phyloP scores from a whole-genome alignment of 805 yeast species.

The Candida qinlingensis region DNA sequence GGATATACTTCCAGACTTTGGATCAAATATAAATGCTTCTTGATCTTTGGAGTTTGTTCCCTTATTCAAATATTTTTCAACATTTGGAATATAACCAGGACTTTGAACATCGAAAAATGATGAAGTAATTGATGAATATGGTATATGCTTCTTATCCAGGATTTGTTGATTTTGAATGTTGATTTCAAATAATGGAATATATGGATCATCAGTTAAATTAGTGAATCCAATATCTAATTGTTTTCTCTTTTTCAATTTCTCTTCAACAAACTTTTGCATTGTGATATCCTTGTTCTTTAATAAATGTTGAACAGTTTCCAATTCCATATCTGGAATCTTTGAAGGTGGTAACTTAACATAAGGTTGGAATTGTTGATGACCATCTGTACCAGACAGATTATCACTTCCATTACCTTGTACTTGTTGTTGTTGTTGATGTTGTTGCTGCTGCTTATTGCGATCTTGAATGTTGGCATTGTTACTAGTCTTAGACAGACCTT shows the following conservation, averaged over 20 bases:
- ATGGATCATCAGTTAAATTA: slow-evolving; percentile 82
- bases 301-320: slow-evolving; percentile 75
- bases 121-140: slow-evolving; percentile 75
- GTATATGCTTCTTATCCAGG: slow-evolving; percentile 58
- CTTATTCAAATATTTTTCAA: slow-evolving; percentile 20
- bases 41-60: slow-evolving; percentile 25
- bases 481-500: slow-evolving; percentile 15
- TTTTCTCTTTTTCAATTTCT: slow-evolving; percentile 68
- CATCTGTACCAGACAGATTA: slow-evolving; percentile 20
- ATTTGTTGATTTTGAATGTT: slow-evolving; percentile 44
- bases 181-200: slow-evolving; percentile 73
- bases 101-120: slow-evolving; percentile 61
- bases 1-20: slow-evolving; percentile 18
- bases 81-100: slow-evolving; percentile 39
- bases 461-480: slow-evolving; percentile 17
- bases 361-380: slow-evolving; percentile 46
- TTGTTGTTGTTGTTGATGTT: slow-evolving; percentile 2
- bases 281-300: slow-evolving; percentile 70
- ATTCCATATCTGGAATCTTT: slow-evolving; percentile 87
- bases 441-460: slow-evolving; percentile 12
- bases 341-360: slow-evolving; percentile 86
- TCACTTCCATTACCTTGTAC: not conserved
- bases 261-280: slow-evolving; percentile 78
- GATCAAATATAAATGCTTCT: slow-evolving; percentile 25
- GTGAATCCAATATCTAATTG: slow-evolving; percentile 64